Conservation (phyloP, 148 eudicot genomes). For the Arctostaphylos glauca region DNA sequence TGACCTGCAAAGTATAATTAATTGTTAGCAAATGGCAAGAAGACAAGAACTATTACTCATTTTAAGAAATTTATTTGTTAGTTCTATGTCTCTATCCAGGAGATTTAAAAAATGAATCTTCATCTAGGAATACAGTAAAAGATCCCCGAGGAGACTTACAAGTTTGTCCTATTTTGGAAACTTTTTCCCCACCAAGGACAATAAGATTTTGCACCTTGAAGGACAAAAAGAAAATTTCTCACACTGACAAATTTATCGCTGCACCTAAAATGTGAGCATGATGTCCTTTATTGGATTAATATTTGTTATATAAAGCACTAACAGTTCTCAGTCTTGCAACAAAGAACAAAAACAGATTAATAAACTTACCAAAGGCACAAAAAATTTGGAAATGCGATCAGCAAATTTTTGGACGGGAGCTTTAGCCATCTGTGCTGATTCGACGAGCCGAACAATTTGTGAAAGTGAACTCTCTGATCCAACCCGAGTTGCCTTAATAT, state of each 20-base stretch:
- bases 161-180: neutral
- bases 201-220: neutral
- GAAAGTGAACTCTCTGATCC: slow-evolving; percentile 97
- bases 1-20: slow-evolving; percentile 51
- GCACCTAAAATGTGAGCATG: neutral
- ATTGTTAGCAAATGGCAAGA: neutral
- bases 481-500: slow-evolving; percentile 74
- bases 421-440: slow-evolving; percentile 99
- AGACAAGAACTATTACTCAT: neutral
- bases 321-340: neutral
- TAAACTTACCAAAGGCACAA: slow-evolving; percentile 80
- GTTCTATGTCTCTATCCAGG: neutral
- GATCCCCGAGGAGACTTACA: neutral
- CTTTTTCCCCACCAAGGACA: neutral
- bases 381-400: slow-evolving; percentile 79
- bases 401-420: slow-evolving; percentile 97
- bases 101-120: neutral
- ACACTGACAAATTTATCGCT: neutral
- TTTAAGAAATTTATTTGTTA: no score
- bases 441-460: slow-evolving; percentile 90
- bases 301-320: neutral
- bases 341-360: neutral
- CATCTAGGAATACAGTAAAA: neutral
- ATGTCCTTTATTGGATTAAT: neutral
- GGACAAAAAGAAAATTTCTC: neutral